Conservation (phyloP, 2,329 filamentous ascomycete species). For the Parascedosporium putredinis region DNA sequence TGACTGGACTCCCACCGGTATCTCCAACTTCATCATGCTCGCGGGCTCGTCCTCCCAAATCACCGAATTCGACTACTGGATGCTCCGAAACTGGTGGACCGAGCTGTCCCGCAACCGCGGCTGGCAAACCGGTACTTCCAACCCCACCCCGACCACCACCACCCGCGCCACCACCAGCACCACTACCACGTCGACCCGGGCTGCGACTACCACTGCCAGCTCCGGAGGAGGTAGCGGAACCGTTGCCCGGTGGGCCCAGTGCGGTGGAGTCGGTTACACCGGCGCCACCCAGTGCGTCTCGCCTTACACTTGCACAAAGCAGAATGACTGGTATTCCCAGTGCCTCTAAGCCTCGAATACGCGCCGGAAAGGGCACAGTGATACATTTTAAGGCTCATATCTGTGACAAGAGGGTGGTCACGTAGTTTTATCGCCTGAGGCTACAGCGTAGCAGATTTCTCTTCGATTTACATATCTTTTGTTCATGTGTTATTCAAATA, state of each 20-base stretch:
- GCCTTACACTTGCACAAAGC: slow-evolving; percentile 26
- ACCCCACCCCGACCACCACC: slow-evolving; percentile 4
- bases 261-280: slow-evolving; percentile 32
- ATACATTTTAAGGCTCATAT: not conserved
- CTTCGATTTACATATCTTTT: not conserved
- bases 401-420: no score
- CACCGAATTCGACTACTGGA: slow-evolving; percentile 39
- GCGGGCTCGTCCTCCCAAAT: slow-evolving; percentile 29
- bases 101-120: slow-evolving; percentile 20
- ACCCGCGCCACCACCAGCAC: not conserved
- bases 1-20: slow-evolving; percentile 32
- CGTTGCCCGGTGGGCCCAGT: slow-evolving; percentile 20
- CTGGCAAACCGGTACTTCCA: slow-evolving; percentile 14
- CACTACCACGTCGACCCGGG: not conserved
- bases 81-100: slow-evolving; percentile 36
- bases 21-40: slow-evolving; percentile 33
- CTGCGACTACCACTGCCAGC: not conserved
- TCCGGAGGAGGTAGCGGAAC: not conserved
- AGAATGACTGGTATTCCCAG: slow-evolving; percentile 28
- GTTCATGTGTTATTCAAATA: no score
- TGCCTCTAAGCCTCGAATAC: slow-evolving; percentile 16
- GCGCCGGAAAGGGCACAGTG: not conserved
- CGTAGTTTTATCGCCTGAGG: no score
- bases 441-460: no score
- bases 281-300: slow-evolving; percentile 33